Conservation (phyloP, 768 basidiomycete species). For the Favolaschia claudopus region DNA sequence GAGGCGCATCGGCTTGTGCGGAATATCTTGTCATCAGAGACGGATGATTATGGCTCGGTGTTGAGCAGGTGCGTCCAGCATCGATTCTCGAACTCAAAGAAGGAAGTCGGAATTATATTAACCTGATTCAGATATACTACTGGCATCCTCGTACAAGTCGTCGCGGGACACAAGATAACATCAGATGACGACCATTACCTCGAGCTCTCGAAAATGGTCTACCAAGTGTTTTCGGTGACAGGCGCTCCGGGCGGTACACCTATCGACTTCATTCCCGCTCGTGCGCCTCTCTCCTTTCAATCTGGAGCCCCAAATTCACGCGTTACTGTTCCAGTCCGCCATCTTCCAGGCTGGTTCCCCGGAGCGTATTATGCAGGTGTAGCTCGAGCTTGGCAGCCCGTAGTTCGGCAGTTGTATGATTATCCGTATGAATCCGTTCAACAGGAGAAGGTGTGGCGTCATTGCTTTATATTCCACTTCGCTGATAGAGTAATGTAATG, state of each 20-base stretch:
- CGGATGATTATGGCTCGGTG: background rate
- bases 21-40: constrained; percentile 4
- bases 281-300: background rate
- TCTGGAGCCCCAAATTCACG: background rate
- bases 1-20: constrained; percentile 9
- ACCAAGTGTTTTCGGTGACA: background rate
- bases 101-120: too few relatives aligned
- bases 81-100: background rate
- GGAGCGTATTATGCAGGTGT: constrained; percentile 33
- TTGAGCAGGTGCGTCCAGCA: constrained; percentile 11
- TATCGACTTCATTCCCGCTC: constrained; percentile 26
- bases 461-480: constrained; percentile 1
- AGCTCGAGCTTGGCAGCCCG: constrained; percentile 9
- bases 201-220: constrained; percentile 9
- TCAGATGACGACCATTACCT: constrained; percentile 26
- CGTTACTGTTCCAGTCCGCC: constrained; percentile 11
- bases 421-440: constrained; percentile 18
- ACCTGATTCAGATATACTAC: constrained; percentile 19
- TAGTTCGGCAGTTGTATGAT: constrained; percentile 13
- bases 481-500: background rate
- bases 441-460: constrained; percentile 12
- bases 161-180: constrained; percentile 26
- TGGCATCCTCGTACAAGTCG: constrained; percentile 14
- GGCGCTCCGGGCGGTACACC: constrained; percentile 24
- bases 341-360: constrained; percentile 43